These are phyloP conservation scores for Endogone sp. DNA, from an alignment of 192 early-diverging fungal species.

Conservation along the genomic window DNA sequence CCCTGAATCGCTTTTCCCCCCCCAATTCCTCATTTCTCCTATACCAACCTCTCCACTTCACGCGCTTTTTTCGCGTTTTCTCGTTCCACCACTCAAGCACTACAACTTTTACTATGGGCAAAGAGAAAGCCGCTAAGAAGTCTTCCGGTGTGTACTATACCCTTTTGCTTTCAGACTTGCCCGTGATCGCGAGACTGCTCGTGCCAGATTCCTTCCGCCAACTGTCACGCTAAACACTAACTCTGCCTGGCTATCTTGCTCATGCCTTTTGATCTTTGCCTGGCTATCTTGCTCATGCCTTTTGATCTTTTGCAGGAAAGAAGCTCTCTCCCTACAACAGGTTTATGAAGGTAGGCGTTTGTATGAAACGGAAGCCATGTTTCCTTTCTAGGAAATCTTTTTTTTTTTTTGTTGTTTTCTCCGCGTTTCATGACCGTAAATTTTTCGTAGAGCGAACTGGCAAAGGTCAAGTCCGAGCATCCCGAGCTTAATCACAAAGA, in stretches of 20 bases:
- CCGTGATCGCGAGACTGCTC: too few relatives aligned
- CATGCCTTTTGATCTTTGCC: too few relatives aligned
- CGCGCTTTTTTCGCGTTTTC: background rate
- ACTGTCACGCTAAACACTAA: too few relatives aligned
- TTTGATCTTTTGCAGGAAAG: background rate
- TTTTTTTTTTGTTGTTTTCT: background rate
- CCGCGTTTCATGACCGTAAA: background rate
- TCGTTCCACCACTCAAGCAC: background rate
- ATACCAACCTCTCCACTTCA: background rate
- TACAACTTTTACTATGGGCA: background rate
- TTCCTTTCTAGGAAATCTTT: background rate
- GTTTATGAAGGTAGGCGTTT: background rate
- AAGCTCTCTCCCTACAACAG: background rate
- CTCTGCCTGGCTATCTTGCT: too few relatives aligned
- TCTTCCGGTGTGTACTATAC: background rate
- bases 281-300: too few relatives aligned
- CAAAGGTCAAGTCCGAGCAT: background rate
- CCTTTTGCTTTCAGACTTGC: too few relatives aligned
- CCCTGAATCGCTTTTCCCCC: background rate
- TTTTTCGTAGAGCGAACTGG: background rate
- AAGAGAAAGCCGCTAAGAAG: background rate
- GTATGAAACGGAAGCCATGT: background rate
- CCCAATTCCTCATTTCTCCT: background rate
- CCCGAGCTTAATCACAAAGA: constrained; percentile 3
- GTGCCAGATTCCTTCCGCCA: too few relatives aligned